phyloP scores from a whole-genome alignment of 371 early-diverging fungal genomes.

The Syncephalastrum contaminatum region DNA sequence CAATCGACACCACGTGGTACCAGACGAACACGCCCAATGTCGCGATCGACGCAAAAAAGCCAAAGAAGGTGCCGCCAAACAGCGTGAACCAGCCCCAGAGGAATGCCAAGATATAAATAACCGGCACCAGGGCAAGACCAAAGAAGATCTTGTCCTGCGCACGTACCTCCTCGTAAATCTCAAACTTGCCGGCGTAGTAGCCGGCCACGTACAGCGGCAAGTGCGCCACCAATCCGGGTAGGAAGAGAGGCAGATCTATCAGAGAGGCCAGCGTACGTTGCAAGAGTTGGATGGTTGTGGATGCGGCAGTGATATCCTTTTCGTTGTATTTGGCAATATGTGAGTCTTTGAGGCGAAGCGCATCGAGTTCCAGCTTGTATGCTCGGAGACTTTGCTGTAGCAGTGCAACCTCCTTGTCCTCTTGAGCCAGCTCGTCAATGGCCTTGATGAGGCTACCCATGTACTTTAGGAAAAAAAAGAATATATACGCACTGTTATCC shows the following conservation, averaged over 20 bases:
- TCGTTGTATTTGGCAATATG: conserved; percentile 53
- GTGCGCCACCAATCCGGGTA: conserved; percentile 54
- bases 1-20: conserved; percentile 51
- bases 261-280: conserved; percentile 37
- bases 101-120: conserved; percentile 42
- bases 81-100: conserved; percentile 42
- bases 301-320: conserved; percentile 38
- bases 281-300: conserved; percentile 39
- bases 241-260: conserved; percentile 51
- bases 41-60: conserved; percentile 38
- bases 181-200: conserved; percentile 45
- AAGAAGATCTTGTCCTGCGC: conserved; percentile 59
- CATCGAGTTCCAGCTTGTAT: conserved; percentile 44
- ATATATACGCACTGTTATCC: not conserved
- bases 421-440: conserved; percentile 23
- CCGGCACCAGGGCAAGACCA: conserved; percentile 37
- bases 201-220: conserved; percentile 55
- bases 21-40: conserved; percentile 42
- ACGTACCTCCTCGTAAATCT: conserved; percentile 54
- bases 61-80: conserved; percentile 43
- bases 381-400: conserved; percentile 40
- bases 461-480: not conserved
- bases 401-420: conserved; percentile 27
- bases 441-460: conserved; percentile 41
- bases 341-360: conserved; percentile 32